These are phyloP conservation scores for Penicillium dipodomyicola DNA, from an alignment of 495 filamentous ascomycete species.

Conservation along the genomic window DNA sequence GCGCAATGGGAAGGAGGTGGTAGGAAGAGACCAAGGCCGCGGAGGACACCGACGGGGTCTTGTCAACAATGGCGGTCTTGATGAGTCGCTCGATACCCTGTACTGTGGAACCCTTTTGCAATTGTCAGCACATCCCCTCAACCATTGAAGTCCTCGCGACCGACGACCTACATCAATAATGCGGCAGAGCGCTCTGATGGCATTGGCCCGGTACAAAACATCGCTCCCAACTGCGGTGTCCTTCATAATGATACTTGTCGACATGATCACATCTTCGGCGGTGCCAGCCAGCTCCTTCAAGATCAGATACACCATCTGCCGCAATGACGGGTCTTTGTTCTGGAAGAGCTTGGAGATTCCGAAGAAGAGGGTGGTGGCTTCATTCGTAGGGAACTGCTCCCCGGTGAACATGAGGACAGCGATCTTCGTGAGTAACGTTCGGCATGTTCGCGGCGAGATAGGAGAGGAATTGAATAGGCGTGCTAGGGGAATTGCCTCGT, in stretches of 20 bases:
- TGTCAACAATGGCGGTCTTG: conserved; percentile 99
- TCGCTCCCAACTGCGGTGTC: conserved; percentile 95
- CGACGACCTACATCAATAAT: conserved; percentile 85
- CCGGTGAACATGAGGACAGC: conserved; percentile 95
- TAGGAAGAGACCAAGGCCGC: conserved; percentile 97
- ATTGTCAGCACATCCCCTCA: conserved; percentile 14
- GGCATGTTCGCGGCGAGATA: conserved; percentile 91
- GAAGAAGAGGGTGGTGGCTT: conserved; percentile 98
- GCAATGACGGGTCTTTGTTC: conserved; percentile 96
- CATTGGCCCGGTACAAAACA: conserved; percentile 93
- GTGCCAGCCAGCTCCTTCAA: conserved; percentile 95
- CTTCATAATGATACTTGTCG: conserved; percentile 99
- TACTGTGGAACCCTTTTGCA: conserved; percentile 78
- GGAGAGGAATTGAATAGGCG: conserved; percentile 97
- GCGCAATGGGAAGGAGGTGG: conserved; percentile 92
- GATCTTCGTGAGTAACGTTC: conserved; percentile 95
- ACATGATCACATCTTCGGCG: conserved; percentile 99
- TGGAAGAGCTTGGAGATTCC: conserved; percentile 99
- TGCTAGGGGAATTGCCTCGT: conserved; percentile 53
- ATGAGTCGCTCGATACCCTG: conserved; percentile 97
- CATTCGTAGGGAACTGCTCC: conserved; percentile 92
- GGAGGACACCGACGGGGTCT: conserved; percentile 95
- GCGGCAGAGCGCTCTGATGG: conserved; percentile 90
- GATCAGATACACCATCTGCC: conserved; percentile 98
- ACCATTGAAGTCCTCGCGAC: background rate